Conservation (phyloP, 139 green algal genomes). For the Ostreobium quekettii region DNA sequence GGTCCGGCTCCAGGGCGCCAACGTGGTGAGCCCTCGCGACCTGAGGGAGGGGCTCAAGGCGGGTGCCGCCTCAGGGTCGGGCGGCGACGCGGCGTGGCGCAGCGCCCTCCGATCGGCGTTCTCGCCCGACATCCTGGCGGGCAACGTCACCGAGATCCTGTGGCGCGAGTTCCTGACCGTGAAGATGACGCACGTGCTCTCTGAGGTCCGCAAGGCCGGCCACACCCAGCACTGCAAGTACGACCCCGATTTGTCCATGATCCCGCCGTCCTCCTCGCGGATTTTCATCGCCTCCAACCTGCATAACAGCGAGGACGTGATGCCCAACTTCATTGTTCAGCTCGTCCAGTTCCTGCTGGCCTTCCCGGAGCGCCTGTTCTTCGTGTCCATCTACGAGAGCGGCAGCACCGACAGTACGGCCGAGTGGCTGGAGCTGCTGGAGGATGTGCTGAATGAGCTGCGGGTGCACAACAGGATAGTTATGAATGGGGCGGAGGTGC, state of each 20-base stretch:
- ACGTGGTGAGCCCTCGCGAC: not conserved
- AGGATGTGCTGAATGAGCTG: constrained; percentile 17
- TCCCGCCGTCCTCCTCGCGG: not conserved
- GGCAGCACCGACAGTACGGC: constrained; percentile 39
- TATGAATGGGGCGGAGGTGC: constrained; percentile 11
- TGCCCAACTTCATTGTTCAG: constrained; percentile 43
- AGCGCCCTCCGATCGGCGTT: not conserved
- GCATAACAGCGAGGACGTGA: constrained; percentile 32
- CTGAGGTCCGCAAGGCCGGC: not conserved
- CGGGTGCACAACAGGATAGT: constrained; percentile 20
- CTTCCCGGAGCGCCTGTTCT: constrained; percentile 1
- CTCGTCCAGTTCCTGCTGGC: constrained; percentile 19
- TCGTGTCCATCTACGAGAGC: constrained; percentile 44
- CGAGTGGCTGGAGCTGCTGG: constrained; percentile 33
- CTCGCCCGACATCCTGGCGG: not conserved
- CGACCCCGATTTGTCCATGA: not conserved
- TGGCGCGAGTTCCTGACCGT: not conserved
- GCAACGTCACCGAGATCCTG: not conserved
- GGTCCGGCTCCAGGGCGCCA: not conserved
- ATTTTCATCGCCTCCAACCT: constrained; percentile 43
- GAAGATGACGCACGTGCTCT: not conserved
- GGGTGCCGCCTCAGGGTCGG: not conserved
- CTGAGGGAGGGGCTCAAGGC: not conserved
- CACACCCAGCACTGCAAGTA: constrained; percentile 9
- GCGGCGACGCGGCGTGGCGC: not conserved